A percentile compares a stretch with the other conserved stretches of the same genome.
phyloP scores from a whole-genome alignment of 1,284 basidiomycete genomes.

The Ceratobasidium sp. region DNA sequence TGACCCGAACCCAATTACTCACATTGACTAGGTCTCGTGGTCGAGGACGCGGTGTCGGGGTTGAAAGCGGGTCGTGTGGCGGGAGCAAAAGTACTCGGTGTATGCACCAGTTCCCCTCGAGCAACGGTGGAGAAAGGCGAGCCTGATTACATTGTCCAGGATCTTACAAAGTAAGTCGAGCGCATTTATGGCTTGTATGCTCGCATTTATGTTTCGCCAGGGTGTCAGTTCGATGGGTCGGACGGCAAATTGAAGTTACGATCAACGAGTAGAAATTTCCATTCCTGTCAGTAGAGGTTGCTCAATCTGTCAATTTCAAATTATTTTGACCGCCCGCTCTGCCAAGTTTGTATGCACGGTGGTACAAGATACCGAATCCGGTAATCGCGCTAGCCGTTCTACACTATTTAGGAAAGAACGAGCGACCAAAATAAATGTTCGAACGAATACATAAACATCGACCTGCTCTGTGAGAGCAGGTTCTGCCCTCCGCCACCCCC shows the following conservation, averaged over 20 bases:
- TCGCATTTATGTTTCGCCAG: constrained; percentile 15
- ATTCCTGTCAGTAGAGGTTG: not conserved
- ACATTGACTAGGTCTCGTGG: constrained; percentile 71
- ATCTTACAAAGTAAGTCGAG: constrained; percentile 69
- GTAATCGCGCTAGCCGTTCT: not conserved
- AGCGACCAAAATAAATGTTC: not conserved
- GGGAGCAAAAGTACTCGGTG: constrained; percentile 79
- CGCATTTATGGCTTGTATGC: not conserved
- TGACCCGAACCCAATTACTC: not conserved
- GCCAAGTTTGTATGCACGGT: not conserved
- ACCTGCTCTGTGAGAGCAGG: not conserved
- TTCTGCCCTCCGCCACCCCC: not conserved
- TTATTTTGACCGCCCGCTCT: not conserved
- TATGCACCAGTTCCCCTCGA: constrained; percentile 83
- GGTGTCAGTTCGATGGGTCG: constrained; percentile 48
- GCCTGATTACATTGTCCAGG: constrained; percentile 72
- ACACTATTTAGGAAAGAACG: not conserved
- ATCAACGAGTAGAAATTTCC: constrained; percentile 42
- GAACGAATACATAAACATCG: not conserved
- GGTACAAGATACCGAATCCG: not conserved
- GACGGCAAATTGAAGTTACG: constrained; percentile 48
- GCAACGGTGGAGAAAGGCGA: constrained; percentile 69
- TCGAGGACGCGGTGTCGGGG: constrained; percentile 88
- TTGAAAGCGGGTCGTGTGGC: constrained; percentile 78
- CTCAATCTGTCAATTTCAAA: not conserved